Evolutionary conservation across 768 basidiomycete genomes (phyloP).

Genomic region (Lactarius indigo): DNA sequence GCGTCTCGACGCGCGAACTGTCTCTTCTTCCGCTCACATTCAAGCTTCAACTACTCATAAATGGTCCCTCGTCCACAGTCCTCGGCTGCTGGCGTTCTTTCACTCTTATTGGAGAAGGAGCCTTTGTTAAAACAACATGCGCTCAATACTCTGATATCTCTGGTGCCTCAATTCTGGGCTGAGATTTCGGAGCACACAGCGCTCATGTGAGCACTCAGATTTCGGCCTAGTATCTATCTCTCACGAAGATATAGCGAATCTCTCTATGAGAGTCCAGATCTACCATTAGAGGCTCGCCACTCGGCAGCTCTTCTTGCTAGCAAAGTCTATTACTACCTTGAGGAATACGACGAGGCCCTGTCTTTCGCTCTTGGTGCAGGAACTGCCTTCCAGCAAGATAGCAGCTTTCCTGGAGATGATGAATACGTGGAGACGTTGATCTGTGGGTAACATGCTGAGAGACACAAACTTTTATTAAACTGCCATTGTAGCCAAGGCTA

Average conservation of each 20-base stretch:
- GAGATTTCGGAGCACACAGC: constrained; percentile 96
- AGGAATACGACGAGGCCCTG: constrained; percentile 92
- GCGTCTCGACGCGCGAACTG: constrained; percentile 32
- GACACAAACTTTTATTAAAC: constrained; percentile 1
- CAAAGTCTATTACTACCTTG: constrained; percentile 97
- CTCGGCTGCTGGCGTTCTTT: constrained; percentile 86
- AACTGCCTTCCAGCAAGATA: constrained; percentile 75
- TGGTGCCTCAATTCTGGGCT: constrained; percentile 96
- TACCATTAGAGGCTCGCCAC: constrained; percentile 70
- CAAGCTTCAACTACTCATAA: neutral
- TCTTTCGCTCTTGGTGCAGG: constrained; percentile 93
- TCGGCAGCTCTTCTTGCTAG: constrained; percentile 90
- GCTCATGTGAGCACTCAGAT: constrained; percentile 64
- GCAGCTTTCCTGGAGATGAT: constrained; percentile 56
- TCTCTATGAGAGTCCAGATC: constrained; percentile 78
- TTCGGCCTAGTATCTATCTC: constrained; percentile 1
- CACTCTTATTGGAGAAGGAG: constrained; percentile 87
- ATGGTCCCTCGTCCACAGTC: constrained; percentile 76
- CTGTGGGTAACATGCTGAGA: constrained; percentile 52
- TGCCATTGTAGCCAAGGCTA: constrained; percentile 72
- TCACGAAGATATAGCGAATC: constrained; percentile 59
- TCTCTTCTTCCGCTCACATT: neutral
- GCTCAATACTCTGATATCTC: constrained; percentile 70
- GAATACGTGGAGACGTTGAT: constrained; percentile 95
- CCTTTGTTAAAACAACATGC: constrained; percentile 88